A percentile compares a stretch with the other conserved stretches of the same genome.
phyloP scores from a whole-genome alignment of 768 basidiomycete species.

The Phallus indusiatus region DNA sequence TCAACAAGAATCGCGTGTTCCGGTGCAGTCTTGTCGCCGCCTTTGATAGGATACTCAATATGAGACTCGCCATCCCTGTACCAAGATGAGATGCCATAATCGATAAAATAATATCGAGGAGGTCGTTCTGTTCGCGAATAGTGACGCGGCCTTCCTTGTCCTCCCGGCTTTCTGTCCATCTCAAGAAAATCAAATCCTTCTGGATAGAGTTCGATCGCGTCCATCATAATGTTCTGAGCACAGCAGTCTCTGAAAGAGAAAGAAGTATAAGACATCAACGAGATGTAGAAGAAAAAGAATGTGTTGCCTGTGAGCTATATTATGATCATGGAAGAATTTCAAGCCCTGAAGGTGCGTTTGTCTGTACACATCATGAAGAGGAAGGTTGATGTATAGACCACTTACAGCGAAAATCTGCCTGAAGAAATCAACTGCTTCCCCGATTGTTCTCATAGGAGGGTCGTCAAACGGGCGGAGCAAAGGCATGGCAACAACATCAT shows the following conservation, averaged over 20 bases:
- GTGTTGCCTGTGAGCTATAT: slow-evolving; percentile 26
- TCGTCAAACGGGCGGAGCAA: slow-evolving; percentile 16
- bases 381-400: not conserved
- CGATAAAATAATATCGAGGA: slow-evolving; percentile 19
- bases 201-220: slow-evolving; percentile 13
- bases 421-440: slow-evolving; percentile 23
- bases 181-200: slow-evolving; percentile 12
- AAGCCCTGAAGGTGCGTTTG: slow-evolving; percentile 19
- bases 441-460: slow-evolving; percentile 20
- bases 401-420: slow-evolving; percentile 25
- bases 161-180: not conserved
- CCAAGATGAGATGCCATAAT: slow-evolving; percentile 14
- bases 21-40: slow-evolving; percentile 34
- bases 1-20: slow-evolving; percentile 18
- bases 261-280: no score
- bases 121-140: slow-evolving; percentile 18
- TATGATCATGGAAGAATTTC: slow-evolving; percentile 28
- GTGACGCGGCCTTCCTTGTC: slow-evolving; percentile 3
- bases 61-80: slow-evolving; percentile 12
- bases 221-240: slow-evolving; percentile 14
- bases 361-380: not conserved
- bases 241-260: slow-evolving; percentile 8
- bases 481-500: slow-evolving; percentile 21
- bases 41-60: slow-evolving; percentile 20
- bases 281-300: not conserved